These are phyloP conservation scores for Chamaenerion angustifolium DNA, from an alignment of 345 rosid genomes.

Conservation along the genomic window DNA sequence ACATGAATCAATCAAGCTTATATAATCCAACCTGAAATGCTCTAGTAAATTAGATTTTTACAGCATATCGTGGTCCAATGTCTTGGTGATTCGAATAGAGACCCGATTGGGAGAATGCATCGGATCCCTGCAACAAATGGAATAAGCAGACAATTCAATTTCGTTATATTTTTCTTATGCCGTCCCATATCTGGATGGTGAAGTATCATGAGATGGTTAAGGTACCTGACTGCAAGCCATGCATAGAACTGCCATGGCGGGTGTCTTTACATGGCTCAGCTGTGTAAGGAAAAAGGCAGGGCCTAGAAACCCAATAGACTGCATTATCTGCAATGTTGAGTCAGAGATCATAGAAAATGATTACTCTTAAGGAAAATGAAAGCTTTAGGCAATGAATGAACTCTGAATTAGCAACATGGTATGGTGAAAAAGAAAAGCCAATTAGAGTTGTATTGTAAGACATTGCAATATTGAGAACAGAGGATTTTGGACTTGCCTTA, in stretches of 20 bases:
- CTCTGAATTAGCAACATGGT: neutral
- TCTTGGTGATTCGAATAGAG: conserved; percentile 98
- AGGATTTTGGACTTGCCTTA: conserved; percentile 26
- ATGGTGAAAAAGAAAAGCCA: no score
- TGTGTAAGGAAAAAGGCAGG: conserved; percentile 89
- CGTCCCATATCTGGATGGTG: no score
- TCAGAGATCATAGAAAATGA: conserved; percentile 4
- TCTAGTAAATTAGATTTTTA: conserved; percentile 16
- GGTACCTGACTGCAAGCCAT: conserved; percentile 98
- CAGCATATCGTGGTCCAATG: conserved; percentile 92
- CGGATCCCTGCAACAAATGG: conserved; percentile 47
- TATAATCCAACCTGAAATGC: no score
- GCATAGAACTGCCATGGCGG: conserved; percentile 92
- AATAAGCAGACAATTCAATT: neutral
- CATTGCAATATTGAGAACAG: no score
- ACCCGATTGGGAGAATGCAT: conserved; percentile 96
- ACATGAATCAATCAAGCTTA: neutral
- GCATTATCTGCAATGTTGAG: conserved; percentile 70
- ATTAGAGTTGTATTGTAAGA: no score
- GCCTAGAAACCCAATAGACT: conserved; percentile 88
- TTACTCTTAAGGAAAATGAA: neutral
- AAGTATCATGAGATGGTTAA: no score
- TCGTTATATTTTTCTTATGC: no score
- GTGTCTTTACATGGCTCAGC: conserved; percentile 71
- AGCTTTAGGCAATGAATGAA: neutral